Conservation (phyloP, 768 basidiomycete genomes). For the Leucocoprinus leucothites region DNA sequence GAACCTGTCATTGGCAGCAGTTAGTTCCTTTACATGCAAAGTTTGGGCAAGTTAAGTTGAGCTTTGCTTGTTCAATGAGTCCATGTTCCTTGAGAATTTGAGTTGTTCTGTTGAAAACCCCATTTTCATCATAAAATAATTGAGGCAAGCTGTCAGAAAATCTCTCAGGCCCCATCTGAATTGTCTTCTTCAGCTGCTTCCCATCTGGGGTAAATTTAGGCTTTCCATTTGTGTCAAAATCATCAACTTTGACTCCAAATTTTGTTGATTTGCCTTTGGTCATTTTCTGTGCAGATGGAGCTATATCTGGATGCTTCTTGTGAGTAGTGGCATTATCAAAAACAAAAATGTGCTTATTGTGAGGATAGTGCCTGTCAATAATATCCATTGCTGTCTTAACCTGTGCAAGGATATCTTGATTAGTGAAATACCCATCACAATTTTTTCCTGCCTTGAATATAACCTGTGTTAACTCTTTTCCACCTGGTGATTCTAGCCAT, state of each 20-base stretch:
- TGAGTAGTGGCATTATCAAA: conserved; percentile 26
- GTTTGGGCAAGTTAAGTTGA: conserved; percentile 25
- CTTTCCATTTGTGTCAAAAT: conserved; percentile 17
- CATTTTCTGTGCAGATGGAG: conserved; percentile 27
- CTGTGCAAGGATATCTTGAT: background rate
- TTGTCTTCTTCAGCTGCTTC: conserved; percentile 20
- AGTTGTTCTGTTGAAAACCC: conserved; percentile 36
- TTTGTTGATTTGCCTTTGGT: conserved; percentile 25
- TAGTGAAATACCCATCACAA: conserved; percentile 10
- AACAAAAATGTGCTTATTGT: conserved; percentile 23
- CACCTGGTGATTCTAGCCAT: conserved; percentile 19
- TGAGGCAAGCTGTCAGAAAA: conserved; percentile 21
- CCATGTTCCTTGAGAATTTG: conserved; percentile 23
- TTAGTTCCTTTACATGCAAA: background rate
- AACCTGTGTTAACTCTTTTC: background rate
- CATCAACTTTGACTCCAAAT: conserved; percentile 11
- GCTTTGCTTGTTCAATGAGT: conserved; percentile 20
- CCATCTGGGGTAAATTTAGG: conserved; percentile 21
- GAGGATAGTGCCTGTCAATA: conserved; percentile 17
- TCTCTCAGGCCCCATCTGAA: conserved; percentile 22
- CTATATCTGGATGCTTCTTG: conserved; percentile 17
- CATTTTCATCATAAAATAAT: conserved; percentile 28
- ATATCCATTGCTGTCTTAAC: background rate
- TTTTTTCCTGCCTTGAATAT: conserved; percentile 10
- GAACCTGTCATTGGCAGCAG: conserved; percentile 26